phyloP scores from a whole-genome alignment of 495 filamentous ascomycete species.

The Collariella sp. region DNA sequence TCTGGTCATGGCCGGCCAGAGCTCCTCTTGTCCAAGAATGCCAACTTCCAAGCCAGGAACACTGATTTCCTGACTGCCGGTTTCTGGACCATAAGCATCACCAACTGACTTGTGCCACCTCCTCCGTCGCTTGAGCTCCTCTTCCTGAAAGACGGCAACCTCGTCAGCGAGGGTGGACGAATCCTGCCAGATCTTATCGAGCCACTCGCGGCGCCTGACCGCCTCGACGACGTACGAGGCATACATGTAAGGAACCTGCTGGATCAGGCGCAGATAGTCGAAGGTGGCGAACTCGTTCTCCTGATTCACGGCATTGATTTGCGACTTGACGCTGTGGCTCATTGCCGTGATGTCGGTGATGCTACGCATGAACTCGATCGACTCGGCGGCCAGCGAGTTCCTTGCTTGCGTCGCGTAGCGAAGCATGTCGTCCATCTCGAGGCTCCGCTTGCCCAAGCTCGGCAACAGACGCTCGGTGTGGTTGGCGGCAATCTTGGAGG shows the following conservation, averaged over 20 bases:
- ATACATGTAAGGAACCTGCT: constrained; percentile 77
- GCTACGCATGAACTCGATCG: constrained; percentile 63
- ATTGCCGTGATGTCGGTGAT: constrained; percentile 70
- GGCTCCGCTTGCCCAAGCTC: constrained; percentile 56
- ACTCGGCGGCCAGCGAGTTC: constrained; percentile 48
- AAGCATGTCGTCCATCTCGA: constrained; percentile 68
- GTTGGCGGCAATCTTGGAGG: constrained; percentile 74
- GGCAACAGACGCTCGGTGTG: constrained; percentile 87
- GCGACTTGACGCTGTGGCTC: constrained; percentile 58
- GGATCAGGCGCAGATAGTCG: constrained; percentile 63
- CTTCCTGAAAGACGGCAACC: constrained; percentile 79
- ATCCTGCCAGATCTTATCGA: constrained; percentile 76
- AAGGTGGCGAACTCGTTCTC: constrained; percentile 62
- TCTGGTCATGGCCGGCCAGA: constrained; percentile 60
- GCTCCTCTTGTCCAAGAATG: constrained; percentile 66
- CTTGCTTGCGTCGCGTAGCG: constrained; percentile 55
- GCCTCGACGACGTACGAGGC: constrained; percentile 81
- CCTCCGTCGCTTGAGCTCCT: constrained; percentile 78
- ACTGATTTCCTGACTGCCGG: constrained; percentile 30
- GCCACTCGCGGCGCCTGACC: constrained; percentile 80
- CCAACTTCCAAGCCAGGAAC: constrained; percentile 78
- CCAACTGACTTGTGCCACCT: constrained; percentile 84
- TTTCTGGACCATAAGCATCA: constrained; percentile 39
- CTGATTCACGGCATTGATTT: constrained; percentile 62
- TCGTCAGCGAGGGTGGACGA: constrained; percentile 82